Evolutionary conservation across 2,329 filamentous ascomycete species (phyloP).

Genomic region (Penicillium brasilianum): DNA sequence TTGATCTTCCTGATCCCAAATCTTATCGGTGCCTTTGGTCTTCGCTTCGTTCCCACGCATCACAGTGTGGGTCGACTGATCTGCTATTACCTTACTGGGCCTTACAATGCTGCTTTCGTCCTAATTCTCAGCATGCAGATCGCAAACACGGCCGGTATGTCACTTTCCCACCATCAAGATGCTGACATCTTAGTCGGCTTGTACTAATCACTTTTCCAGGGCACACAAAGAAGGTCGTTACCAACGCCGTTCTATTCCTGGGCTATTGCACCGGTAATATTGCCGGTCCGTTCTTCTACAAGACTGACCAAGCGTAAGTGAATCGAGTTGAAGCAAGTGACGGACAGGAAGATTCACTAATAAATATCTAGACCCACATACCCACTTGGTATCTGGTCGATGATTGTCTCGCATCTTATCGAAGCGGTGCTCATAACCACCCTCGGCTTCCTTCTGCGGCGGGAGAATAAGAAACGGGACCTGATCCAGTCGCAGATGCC

Average conservation of each 20-base stretch:
- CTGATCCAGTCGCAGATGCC: conserved; percentile 53
- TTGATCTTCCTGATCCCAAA: conserved; percentile 64
- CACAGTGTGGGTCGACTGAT: conserved; percentile 61
- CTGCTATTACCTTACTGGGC: conserved; percentile 63
- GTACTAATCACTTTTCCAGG: conserved; percentile 40
- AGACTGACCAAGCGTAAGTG: conserved; percentile 54
- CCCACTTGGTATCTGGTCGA: conserved; percentile 60
- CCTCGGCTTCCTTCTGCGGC: conserved; percentile 54
- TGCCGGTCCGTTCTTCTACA: conserved; percentile 67
- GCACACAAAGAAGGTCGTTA: conserved; percentile 68
- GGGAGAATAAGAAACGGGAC: conserved; percentile 58
- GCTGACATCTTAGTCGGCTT: neutral
- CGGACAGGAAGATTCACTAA: conserved; percentile 2
- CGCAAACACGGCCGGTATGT: conserved; percentile 50
- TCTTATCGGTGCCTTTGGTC: conserved; percentile 63
- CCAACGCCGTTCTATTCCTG: conserved; percentile 65
- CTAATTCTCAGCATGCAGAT: conserved; percentile 55
- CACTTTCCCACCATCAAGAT: neutral
- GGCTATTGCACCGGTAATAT: conserved; percentile 67
- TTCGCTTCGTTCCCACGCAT: conserved; percentile 58
- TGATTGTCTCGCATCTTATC: conserved; percentile 60
- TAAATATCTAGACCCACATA: conserved; percentile 50
- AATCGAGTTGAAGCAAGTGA: accelerated
- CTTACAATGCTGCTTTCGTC: conserved; percentile 61
- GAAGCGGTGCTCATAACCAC: conserved; percentile 55